These are phyloP conservation scores for Psilocybe cubensis DNA, from an alignment of 768 basidiomycete genomes.

Conservation along the genomic window DNA sequence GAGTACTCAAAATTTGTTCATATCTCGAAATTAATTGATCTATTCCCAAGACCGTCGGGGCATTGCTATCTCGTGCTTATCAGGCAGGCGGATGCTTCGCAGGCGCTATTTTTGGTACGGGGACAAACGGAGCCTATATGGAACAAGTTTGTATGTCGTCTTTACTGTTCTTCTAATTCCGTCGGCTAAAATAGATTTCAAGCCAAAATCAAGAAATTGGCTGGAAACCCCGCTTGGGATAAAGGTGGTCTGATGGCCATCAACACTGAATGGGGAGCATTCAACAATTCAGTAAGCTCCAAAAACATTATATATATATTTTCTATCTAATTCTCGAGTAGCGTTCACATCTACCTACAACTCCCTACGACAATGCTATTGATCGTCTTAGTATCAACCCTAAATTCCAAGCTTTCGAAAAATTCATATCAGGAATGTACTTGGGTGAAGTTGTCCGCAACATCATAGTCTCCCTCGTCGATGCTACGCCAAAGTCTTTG, in stretches of 20 bases:
- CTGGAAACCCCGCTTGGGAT: slow-evolving; percentile 58
- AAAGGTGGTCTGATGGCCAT: slow-evolving; percentile 87
- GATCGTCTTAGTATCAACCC: slow-evolving; percentile 97
- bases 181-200: not conserved
- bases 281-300: slow-evolving; percentile 85
- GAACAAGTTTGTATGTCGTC: slow-evolving; percentile 66
- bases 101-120: slow-evolving; percentile 95
- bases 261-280: slow-evolving; percentile 98
- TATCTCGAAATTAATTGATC: not conserved
- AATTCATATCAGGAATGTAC: slow-evolving; percentile 99
- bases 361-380: slow-evolving; percentile 88
- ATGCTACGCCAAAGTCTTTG: slow-evolving; percentile 68
- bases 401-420: slow-evolving; percentile 91
- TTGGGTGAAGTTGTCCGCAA: slow-evolving; percentile 93
- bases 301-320: not conserved
- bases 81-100: slow-evolving; percentile 90
- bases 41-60: slow-evolving; percentile 83
- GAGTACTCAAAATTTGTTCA: slow-evolving; percentile 30
- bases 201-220: slow-evolving; percentile 84
- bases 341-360: slow-evolving; percentile 84
- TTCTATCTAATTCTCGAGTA: slow-evolving; percentile 29
- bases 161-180: not conserved
- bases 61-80: slow-evolving; percentile 91
- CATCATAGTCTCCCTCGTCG: slow-evolving; percentile 80
- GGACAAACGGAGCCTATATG: slow-evolving; percentile 97